Percentiles rank a stretch among this genome's conserved stretches.
These are phyloP conservation scores for Pisolithus thermaeus DNA, from an alignment of 1,284 basidiomycete genomes.

Conservation along the genomic window DNA sequence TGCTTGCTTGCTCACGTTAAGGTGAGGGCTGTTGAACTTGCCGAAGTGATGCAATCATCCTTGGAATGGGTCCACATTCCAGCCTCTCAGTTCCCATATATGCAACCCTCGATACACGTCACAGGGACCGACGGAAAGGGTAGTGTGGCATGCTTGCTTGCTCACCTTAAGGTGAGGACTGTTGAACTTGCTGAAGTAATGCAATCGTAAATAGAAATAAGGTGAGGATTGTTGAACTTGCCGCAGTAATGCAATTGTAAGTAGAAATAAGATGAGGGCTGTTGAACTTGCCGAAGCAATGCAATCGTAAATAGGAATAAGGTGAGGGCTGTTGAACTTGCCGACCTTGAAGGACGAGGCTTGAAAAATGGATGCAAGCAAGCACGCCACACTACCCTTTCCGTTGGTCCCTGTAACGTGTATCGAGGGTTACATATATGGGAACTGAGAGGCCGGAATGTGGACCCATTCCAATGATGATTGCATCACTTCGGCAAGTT, in stretches of 20 bases:
- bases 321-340: slow-evolving; percentile 91
- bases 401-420: slow-evolving; percentile 98
- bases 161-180: too few relatives aligned
- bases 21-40: too few relatives aligned
- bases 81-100: slow-evolving; percentile 55
- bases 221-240: too few relatives aligned
- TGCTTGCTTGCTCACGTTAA: slow-evolving; percentile 80
- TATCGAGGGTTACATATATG: slow-evolving; percentile 75
- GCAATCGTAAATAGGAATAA: slow-evolving; percentile 74
- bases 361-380: slow-evolving; percentile 73
- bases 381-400: slow-evolving; percentile 88
- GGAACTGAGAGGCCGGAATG: slow-evolving; percentile 51
- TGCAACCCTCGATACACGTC: slow-evolving; percentile 85
- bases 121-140: slow-evolving; percentile 99
- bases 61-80: slow-evolving; percentile 66
- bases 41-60: too few relatives aligned
- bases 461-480: slow-evolving; percentile 72
- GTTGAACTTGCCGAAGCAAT: too few relatives aligned
- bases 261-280: too few relatives aligned
- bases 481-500: too few relatives aligned
- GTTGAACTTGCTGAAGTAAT: too few relatives aligned
- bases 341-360: slow-evolving; percentile 58
- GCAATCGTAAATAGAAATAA: too few relatives aligned
- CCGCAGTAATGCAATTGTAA: too few relatives aligned
- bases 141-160: slow-evolving; percentile 79